Evolutionary conservation across 2,329 filamentous ascomycete genomes (phyloP).

Genomic region (Neonectria faginata): DNA sequence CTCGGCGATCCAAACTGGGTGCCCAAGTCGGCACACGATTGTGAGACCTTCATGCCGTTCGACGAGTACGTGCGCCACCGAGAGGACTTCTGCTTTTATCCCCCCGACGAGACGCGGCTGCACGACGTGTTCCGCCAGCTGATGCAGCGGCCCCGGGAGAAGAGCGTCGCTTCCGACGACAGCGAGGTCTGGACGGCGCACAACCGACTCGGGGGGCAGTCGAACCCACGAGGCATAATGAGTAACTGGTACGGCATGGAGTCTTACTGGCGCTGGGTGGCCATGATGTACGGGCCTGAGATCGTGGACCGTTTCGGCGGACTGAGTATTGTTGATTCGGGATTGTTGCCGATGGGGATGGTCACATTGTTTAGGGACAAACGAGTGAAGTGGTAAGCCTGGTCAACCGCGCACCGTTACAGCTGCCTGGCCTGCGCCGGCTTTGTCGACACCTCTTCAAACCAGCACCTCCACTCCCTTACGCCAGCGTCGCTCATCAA

Average conservation of each 20-base stretch:
- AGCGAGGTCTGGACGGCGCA: constrained; percentile 43
- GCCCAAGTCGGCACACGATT: constrained; percentile 47
- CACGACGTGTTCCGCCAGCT: constrained; percentile 51
- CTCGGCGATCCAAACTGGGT: constrained; percentile 44
- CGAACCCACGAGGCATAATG: constrained; percentile 40
- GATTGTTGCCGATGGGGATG: constrained; percentile 61
- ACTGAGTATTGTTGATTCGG: constrained; percentile 58
- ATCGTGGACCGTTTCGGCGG: constrained; percentile 59
- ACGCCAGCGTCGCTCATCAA: too few relatives aligned
- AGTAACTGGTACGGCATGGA: constrained; percentile 49
- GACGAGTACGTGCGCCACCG: constrained; percentile 58
- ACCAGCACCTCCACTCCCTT: too few relatives aligned
- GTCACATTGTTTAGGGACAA: constrained; percentile 58
- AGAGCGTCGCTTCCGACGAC: constrained; percentile 43
- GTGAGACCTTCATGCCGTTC: constrained; percentile 56
- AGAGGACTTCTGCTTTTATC: constrained; percentile 53
- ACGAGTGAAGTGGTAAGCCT: constrained; percentile 53
- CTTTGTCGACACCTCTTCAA: too few relatives aligned
- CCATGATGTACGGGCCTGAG: constrained; percentile 58
- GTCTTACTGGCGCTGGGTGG: constrained; percentile 62
- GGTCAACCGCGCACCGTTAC: too few relatives aligned
- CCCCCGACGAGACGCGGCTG: constrained; percentile 40
- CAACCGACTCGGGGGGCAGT: constrained; percentile 30
- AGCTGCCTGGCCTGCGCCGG: too few relatives aligned
- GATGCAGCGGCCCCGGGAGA: constrained; percentile 48